Percentiles rank a stretch among this genome's conserved stretches.
phyloP scores from a whole-genome alignment of 2,329 filamentous ascomycete genomes.

The Ceratocystis diversiconidia region DNA sequence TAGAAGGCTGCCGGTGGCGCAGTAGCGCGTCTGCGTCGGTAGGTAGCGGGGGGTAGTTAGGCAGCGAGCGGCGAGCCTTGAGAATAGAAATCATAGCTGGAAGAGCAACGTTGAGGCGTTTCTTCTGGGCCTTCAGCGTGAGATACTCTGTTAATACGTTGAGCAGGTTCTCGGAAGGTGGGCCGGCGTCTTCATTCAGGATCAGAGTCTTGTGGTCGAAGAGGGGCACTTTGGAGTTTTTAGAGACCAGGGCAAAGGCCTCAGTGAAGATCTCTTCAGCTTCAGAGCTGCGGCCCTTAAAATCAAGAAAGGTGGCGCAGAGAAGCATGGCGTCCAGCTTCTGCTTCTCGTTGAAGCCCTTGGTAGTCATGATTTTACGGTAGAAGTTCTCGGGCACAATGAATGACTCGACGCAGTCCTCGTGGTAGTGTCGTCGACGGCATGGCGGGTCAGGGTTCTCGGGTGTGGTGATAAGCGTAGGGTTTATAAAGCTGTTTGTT shows the following conservation, averaged over 20 bases:
- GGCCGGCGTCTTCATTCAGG: slow-evolving; percentile 42
- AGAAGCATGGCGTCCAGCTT: slow-evolving; percentile 67
- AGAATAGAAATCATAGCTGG: slow-evolving; percentile 78
- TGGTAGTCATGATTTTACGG: slow-evolving; percentile 64
- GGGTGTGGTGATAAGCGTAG: slow-evolving; percentile 62
- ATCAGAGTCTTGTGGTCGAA: slow-evolving; percentile 50
- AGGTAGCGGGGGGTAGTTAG: slow-evolving; percentile 25
- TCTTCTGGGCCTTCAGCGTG: slow-evolving; percentile 58
- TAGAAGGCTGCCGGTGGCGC: slow-evolving; percentile 12
- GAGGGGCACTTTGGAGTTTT: slow-evolving; percentile 28
- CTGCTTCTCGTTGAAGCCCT: slow-evolving; percentile 66
- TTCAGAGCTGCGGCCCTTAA: slow-evolving; percentile 50
- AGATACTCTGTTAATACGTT: slow-evolving; percentile 62
- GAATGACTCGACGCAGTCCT: slow-evolving; percentile 59
- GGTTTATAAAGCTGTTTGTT: slow-evolving; percentile 52
- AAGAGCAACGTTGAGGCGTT: slow-evolving; percentile 53
- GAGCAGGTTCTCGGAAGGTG: slow-evolving; percentile 60
- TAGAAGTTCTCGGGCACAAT: slow-evolving; percentile 64
- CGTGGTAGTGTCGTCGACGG: slow-evolving; percentile 48
- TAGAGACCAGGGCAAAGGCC: slow-evolving; percentile 59
- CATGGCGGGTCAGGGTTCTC: slow-evolving; percentile 70
- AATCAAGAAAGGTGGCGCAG: slow-evolving; percentile 76
- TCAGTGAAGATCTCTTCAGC: slow-evolving; percentile 60
- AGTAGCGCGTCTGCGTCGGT: not conserved
- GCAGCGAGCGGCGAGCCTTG: slow-evolving; percentile 55